Evolutionary conservation across 164 flowering plant genomes (phyloP).

Genomic region (Vitis riparia): DNA sequence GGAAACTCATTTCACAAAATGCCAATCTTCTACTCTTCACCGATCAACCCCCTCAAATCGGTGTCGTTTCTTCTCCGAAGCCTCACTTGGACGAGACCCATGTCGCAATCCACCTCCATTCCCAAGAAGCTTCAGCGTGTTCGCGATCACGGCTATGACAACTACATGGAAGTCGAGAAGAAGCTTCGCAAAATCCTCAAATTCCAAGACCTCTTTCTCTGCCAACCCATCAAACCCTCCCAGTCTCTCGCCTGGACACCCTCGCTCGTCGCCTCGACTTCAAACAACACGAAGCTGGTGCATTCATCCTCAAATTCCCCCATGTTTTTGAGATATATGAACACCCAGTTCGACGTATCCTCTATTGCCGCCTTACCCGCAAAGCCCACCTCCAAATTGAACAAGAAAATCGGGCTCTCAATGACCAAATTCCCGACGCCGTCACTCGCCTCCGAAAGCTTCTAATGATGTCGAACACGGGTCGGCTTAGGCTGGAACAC

Average conservation of each 20-base stretch:
- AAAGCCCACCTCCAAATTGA: constrained; percentile 64
- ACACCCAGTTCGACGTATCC: constrained; percentile 87
- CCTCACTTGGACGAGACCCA: constrained; percentile 18
- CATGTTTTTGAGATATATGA: constrained; percentile 84
- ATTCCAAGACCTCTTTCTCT: constrained; percentile 68
- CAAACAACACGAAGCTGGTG: constrained; percentile 71
- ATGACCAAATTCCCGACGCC: constrained; percentile 65
- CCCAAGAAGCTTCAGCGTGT: constrained; percentile 72
- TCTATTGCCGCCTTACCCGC: constrained; percentile 71
- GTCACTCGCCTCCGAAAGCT: constrained; percentile 68
- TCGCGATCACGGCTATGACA: constrained; percentile 84
- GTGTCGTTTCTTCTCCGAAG: constrained; percentile 2
- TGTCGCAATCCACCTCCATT: constrained; percentile 75
- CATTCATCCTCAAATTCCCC: constrained; percentile 87
- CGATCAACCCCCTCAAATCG: not conserved
- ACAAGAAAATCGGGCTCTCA: constrained; percentile 60
- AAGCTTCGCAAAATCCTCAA: constrained; percentile 71
- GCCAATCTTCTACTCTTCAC: too few relatives aligned
- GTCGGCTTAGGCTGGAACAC: constrained; percentile 75
- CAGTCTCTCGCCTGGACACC: constrained; percentile 61
- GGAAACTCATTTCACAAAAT: too few relatives aligned
- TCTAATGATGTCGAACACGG: constrained; percentile 70
- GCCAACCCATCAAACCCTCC: constrained; percentile 57
- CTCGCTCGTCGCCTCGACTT: constrained; percentile 80
- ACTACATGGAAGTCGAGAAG: constrained; percentile 94